Evolutionary conservation across 2,329 filamentous ascomycete genomes (phyloP).

Genomic region (Periconia sp.): DNA sequence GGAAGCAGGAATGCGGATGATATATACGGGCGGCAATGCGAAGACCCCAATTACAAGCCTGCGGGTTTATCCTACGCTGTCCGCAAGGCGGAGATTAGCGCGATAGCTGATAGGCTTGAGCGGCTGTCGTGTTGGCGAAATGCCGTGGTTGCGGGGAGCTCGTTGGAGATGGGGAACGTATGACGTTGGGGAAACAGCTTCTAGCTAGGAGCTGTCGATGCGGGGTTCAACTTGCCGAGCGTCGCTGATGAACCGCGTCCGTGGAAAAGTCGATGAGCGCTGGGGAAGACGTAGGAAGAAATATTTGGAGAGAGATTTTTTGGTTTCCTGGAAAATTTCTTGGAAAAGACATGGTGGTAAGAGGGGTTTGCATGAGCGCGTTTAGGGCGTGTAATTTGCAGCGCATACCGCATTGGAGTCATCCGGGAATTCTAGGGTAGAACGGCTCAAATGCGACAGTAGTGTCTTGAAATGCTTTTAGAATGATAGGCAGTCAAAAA

Average conservation of each 20-base stretch:
- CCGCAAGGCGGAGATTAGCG: background rate
- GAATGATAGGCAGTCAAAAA: no score
- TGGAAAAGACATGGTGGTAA: background rate
- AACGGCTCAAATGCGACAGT: no score
- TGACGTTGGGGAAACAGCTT: slow-evolving; percentile 1
- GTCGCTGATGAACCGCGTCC: background rate
- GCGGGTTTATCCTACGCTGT: background rate
- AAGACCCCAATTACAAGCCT: background rate
- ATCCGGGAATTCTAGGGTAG: no score
- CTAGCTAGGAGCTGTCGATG: background rate
- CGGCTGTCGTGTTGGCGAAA: no score
- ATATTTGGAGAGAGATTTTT: background rate
- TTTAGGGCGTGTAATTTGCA: background rate
- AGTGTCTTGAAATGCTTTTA: no score
- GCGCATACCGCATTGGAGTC: no score
- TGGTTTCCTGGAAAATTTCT: background rate
- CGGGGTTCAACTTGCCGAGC: background rate
- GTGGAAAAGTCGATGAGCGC: background rate
- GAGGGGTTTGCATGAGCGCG: background rate
- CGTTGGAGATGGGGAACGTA: background rate
- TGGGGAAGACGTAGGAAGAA: no score
- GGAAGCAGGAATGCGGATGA: background rate
- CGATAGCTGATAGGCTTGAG: background rate
- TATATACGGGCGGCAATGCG: background rate
- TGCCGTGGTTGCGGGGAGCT: background rate